These are phyloP conservation scores for Zymoseptoria crescenta DNA, from an alignment of 2,329 filamentous ascomycete species.

Conservation along the genomic window DNA sequence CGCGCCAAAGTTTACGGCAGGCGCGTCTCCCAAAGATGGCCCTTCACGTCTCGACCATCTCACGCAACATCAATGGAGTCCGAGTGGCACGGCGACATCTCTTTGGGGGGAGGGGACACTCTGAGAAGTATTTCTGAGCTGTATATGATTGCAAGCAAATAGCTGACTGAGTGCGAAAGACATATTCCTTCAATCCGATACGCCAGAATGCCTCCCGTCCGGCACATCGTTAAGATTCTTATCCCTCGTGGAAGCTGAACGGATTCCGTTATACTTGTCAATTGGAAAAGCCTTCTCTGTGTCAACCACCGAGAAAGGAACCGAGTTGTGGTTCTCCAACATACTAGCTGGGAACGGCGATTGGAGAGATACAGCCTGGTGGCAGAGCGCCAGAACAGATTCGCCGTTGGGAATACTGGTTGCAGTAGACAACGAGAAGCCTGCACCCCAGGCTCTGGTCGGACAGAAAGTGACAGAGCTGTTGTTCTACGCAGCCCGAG, in stretches of 20 bases:
- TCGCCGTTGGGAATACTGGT: conserved; percentile 15
- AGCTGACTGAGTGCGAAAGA: not conserved
- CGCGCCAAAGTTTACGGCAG: not conserved
- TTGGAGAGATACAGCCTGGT: conserved; percentile 9
- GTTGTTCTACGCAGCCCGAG: conserved; percentile 37
- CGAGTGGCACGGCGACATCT: conserved; percentile 10
- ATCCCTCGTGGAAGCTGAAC: conserved; percentile 14
- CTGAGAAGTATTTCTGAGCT: conserved; percentile 6
- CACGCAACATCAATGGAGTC: not conserved
- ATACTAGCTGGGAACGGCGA: conserved; percentile 9
- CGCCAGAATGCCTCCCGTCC: conserved; percentile 1
- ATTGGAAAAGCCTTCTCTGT: conserved; percentile 7
- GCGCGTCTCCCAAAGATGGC: not conserved
- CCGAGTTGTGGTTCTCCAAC: conserved; percentile 17
- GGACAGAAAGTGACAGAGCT: conserved; percentile 33
- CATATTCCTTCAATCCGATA: conserved; percentile 4
- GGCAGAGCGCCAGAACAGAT: conserved; percentile 13
- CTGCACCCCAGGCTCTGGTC: not conserved
- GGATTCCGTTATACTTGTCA: conserved; percentile 12
- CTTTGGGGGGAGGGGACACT: conserved; percentile 2
- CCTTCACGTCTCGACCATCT: not conserved
- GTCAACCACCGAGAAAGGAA: conserved; percentile 4
- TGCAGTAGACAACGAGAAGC: conserved; percentile 3
- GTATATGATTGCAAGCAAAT: not conserved
- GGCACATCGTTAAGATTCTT: conserved; percentile 11